Evolutionary conservation across 2,329 filamentous ascomycete species (phyloP).

Genomic region (Fusarium tjaetaba): DNA sequence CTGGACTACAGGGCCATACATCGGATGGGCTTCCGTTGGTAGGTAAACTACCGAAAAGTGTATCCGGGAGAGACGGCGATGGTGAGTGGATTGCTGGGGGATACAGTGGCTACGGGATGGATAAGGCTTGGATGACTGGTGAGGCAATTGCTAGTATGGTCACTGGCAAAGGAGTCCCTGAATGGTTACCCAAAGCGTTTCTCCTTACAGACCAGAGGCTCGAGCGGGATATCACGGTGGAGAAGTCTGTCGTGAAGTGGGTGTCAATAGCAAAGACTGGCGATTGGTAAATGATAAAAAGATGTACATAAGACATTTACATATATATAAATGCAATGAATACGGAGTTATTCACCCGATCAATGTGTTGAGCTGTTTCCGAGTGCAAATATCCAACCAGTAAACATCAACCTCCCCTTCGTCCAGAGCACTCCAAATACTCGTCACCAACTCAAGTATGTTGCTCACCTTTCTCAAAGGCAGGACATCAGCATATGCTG

Average conservation of each 20-base stretch:
- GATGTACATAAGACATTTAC: too few relatives aligned
- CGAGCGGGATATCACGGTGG: background rate
- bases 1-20: background rate
- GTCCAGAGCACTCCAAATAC: background rate
- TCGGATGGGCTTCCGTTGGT: background rate
- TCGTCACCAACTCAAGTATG: background rate
- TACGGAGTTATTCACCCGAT: background rate
- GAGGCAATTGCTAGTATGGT: background rate
- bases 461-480: background rate
- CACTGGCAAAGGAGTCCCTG: fast-evolving
- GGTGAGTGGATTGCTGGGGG: background rate
- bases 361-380: background rate
- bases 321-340: too few relatives aligned
- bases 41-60: background rate
- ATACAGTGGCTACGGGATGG: background rate
- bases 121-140: background rate
- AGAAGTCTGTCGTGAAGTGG: background rate
- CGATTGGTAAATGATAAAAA: background rate
- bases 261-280: background rate
- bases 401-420: background rate
- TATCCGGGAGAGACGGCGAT: background rate
- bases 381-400: background rate
- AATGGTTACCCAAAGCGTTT: background rate
- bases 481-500: background rate
- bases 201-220: background rate